Evolutionary conservation across 2,329 filamentous ascomycete genomes (phyloP).

Genomic region (Colletotrichum abscissum): DNA sequence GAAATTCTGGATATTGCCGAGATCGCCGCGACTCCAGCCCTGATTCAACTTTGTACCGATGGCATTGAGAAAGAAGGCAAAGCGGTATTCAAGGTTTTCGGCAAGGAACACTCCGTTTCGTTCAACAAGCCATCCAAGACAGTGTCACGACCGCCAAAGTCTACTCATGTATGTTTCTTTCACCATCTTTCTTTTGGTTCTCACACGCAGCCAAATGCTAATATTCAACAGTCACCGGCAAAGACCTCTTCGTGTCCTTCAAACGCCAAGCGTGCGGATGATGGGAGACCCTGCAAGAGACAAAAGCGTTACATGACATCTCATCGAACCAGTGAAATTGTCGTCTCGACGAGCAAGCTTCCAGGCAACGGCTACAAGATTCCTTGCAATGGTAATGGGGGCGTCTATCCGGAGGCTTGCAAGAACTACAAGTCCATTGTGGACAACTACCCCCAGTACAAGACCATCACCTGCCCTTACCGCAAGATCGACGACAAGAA

Average conservation of each 20-base stretch:
- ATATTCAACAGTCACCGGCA: background rate
- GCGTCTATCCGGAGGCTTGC: slow-evolving; percentile 3
- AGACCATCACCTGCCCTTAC: slow-evolving; percentile 8
- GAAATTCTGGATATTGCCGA: background rate
- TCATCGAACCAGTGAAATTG: background rate
- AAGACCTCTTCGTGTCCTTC: slow-evolving; percentile 1
- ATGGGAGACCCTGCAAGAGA: slow-evolving; percentile 4
- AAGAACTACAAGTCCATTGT: slow-evolving; percentile 19
- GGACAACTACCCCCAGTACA: slow-evolving; percentile 3
- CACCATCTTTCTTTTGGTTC: no score
- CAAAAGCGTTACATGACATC: slow-evolving; percentile 1
- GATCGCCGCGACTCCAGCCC: background rate
- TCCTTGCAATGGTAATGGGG: background rate
- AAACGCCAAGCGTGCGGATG: background rate
- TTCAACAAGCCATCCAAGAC: slow-evolving; percentile 1
- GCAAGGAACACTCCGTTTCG: background rate
- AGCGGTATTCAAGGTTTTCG: background rate
- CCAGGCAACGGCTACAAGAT: background rate
- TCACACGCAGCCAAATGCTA: background rate
- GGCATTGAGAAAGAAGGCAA: background rate
- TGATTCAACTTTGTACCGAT: background rate
- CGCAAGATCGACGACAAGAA: background rate
- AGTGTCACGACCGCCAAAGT: background rate
- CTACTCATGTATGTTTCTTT: background rate
- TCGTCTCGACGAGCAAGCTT: background rate